Evolutionary conservation across 2,329 filamentous ascomycete species (phyloP).

Genomic region (Fusarium oligoseptatum): DNA sequence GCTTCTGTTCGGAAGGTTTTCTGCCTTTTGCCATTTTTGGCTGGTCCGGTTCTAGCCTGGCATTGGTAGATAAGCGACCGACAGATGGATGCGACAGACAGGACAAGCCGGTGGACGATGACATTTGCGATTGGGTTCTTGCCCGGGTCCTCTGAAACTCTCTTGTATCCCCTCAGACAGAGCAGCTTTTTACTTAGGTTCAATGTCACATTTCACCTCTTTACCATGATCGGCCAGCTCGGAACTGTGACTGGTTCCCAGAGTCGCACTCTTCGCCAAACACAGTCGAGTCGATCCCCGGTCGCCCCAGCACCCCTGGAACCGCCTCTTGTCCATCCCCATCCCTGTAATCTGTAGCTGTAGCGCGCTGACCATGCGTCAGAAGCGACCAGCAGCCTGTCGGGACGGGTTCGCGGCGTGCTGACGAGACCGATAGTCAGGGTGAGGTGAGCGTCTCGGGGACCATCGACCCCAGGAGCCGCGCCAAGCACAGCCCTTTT

Average conservation of each 20-base stretch:
- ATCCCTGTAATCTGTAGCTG: slow-evolving; percentile 26
- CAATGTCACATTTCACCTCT: slow-evolving; percentile 8
- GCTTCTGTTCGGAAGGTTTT: slow-evolving; percentile 24
- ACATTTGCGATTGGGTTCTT: slow-evolving; percentile 16
- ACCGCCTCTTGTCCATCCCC: neutral
- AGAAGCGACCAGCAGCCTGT: slow-evolving; percentile 22
- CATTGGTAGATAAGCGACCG: slow-evolving; percentile 38
- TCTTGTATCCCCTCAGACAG: slow-evolving; percentile 5
- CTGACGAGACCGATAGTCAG: slow-evolving; percentile 37
- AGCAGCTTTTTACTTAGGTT: neutral
- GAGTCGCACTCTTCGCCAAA: slow-evolving; percentile 8
- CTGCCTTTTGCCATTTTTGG: slow-evolving; percentile 15
- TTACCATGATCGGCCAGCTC: slow-evolving; percentile 3
- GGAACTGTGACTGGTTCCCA: neutral
- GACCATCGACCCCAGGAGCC: slow-evolving; percentile 23
- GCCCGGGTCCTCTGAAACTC: slow-evolving; percentile 1
- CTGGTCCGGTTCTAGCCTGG: slow-evolving; percentile 9
- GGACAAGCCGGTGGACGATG: slow-evolving; percentile 12
- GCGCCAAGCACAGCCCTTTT: slow-evolving; percentile 34
- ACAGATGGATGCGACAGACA: slow-evolving; percentile 14
- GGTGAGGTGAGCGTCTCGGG: slow-evolving; percentile 37
- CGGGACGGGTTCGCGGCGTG: slow-evolving; percentile 24
- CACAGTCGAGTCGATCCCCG: slow-evolving; percentile 5
- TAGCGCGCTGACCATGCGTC: slow-evolving; percentile 40
- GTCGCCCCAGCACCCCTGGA: slow-evolving; percentile 9